Evolutionary conservation across 169 alveolate genomes (phyloP).

Genomic region (Babesia caballi): DNA sequence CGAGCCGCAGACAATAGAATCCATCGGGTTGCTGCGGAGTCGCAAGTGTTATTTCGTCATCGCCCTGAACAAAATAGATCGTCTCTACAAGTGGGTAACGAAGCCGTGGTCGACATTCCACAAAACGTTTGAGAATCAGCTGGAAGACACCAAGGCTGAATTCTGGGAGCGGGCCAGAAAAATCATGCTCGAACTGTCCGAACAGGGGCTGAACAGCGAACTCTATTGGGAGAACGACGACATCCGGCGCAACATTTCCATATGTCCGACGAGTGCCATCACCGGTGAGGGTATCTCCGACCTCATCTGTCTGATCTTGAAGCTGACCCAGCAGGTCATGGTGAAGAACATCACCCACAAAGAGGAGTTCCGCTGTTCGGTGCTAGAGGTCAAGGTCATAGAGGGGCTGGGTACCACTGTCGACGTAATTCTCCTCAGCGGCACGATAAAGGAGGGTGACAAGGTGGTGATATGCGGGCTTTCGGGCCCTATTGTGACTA

Average conservation of each 20-base stretch:
- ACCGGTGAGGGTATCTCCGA: conserved; percentile 99
- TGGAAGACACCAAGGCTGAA: conserved; percentile 82
- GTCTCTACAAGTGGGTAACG: conserved; percentile 93
- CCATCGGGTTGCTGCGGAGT: conserved; percentile 87
- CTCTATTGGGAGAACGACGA: conserved; percentile 95
- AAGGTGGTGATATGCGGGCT: conserved; percentile 94
- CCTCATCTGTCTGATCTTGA: conserved; percentile 87
- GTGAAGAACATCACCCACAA: conserved; percentile 81
- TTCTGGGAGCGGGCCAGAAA: conserved; percentile 81
- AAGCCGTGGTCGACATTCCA: conserved; percentile 87
- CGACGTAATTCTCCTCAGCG: conserved; percentile 98
- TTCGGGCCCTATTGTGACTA: conserved; percentile 95
- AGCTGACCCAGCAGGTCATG: conserved; percentile 88
- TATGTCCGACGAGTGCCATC: conserved; percentile 98
- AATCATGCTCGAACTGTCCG: conserved; percentile 87
- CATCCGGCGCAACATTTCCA: conserved; percentile 89
- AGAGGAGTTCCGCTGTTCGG: conserved; percentile 92
- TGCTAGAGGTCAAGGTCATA: conserved; percentile 93
- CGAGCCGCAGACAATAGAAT: conserved; percentile 96
- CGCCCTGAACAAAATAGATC: conserved; percentile 98
- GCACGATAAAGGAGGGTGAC: conserved; percentile 92
- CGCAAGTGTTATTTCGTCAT: conserved; percentile 95
- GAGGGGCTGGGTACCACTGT: conserved; percentile 98
- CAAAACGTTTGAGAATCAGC: conserved; percentile 82
- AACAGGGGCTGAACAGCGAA: conserved; percentile 93